phyloP scores from a whole-genome alignment of 768 basidiomycete species.

The Tulasnella sp. region DNA sequence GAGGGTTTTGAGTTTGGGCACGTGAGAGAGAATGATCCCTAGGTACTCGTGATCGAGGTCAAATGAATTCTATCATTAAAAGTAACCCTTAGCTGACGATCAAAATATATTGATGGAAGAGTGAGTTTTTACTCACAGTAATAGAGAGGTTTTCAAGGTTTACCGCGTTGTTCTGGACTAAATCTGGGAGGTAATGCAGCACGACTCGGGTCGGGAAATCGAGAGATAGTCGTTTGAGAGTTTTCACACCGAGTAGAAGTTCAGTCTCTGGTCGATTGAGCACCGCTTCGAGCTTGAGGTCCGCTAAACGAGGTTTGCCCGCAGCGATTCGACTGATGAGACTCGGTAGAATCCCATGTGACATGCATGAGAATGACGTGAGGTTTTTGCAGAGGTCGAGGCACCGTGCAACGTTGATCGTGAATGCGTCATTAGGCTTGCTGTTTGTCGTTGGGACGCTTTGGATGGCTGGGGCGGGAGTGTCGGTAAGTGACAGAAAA shows the following conservation, averaged over 20 bases:
- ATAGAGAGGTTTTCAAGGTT: conserved; percentile 18
- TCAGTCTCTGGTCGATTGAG: conserved; percentile 3
- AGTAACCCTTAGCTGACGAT: background rate
- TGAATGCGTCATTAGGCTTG: conserved; percentile 17
- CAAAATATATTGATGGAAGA: background rate
- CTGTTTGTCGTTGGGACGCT: conserved; percentile 13
- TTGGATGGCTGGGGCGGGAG: conserved; percentile 1
- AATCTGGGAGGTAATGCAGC: background rate
- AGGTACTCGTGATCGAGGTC: conserved; percentile 16
- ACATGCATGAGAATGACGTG: conserved; percentile 23
- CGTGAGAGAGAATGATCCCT: conserved; percentile 11
- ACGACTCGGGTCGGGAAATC: conserved; percentile 18
- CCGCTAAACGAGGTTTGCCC: conserved; percentile 17
- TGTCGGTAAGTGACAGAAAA: background rate
- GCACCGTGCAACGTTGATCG: conserved; percentile 7
- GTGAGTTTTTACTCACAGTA: background rate
- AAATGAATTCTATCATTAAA: conserved; percentile 19
- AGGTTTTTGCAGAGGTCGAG: conserved; percentile 21
- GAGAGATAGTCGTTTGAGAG: background rate
- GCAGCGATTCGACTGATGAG: conserved; percentile 2
- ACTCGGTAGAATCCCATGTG: conserved; percentile 14
- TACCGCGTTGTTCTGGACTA: background rate
- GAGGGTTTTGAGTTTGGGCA: conserved; percentile 21
- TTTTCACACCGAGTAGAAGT: background rate
- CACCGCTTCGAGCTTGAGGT: conserved; percentile 23